Conservation (phyloP, 129 eudicot genomes). For the Flaveria trinervia region DNA sequence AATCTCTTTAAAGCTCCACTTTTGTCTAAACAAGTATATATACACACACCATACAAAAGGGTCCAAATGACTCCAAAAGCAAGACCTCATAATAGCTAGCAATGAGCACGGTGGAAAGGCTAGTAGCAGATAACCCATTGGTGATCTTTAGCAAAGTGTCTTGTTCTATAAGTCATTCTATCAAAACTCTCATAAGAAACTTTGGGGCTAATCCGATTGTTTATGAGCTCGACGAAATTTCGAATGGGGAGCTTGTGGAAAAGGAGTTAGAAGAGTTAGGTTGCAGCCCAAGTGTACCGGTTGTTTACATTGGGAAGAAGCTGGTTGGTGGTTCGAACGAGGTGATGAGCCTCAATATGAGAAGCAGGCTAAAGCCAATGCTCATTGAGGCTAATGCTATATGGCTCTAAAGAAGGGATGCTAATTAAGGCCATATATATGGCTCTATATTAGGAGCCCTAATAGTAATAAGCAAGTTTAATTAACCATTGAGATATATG, state of each 20-base stretch:
- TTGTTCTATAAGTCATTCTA: constrained; percentile 40
- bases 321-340: constrained; percentile 49
- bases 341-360: constrained; percentile 46
- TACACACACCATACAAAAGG: constrained; percentile 9
- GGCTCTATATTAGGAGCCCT: neutral
- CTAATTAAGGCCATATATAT: too few species aligned
- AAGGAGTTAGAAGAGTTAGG: constrained; percentile 35
- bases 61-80: neutral
- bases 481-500: constrained; percentile 5
- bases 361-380: constrained; percentile 34
- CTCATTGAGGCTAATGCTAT: constrained; percentile 49
- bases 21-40: constrained; percentile 6
- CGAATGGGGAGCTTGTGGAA: constrained; percentile 39
- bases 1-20: constrained; percentile 9
- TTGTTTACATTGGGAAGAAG: constrained; percentile 47
- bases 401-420: constrained; percentile 27
- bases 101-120: constrained; percentile 39
- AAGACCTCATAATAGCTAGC: neutral
- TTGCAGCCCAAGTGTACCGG: constrained; percentile 41
- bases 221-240: constrained; percentile 42
- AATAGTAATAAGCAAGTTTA: neutral
- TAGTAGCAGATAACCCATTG: constrained; percentile 46
- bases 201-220: constrained; percentile 47
- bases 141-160: constrained; percentile 54
- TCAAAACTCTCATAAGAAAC: constrained; percentile 33